Evolutionary conservation across 768 basidiomycete genomes (phyloP), one percentile per base, ranked within the genome.

Genomic region (Kwoniella botswanensis): DNA sequence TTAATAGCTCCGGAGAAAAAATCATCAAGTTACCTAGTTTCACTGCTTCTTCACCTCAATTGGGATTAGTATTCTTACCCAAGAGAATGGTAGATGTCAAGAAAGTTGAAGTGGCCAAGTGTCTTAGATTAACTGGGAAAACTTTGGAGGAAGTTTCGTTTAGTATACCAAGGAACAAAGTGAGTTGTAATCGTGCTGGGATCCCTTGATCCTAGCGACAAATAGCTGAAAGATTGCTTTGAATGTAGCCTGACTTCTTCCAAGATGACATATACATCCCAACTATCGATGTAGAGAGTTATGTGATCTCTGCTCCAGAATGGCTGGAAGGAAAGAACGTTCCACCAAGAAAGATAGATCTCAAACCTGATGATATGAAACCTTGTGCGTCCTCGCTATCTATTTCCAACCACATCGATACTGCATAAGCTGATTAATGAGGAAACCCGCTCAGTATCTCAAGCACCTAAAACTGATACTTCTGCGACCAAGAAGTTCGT

Each of bases 191-290:
- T 12, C n/a, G 6, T 35, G 35, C 7, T 35, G 5, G 7, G 6
- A 35, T 35, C 35, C 35, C 35, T 35, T 35, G 35, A 4, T 35
- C 6, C 6, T 35, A 22, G 21, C 13, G 22, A 24, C 24, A 15
- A 60, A 10, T 13, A 10, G 9, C 59, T 60, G 26, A 29, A 15
- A 3, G 41, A 60, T 42, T 7, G 26, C 26, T 4, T 15, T 26
- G 29, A 11, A 15, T 42, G 6, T 58, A 83, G 81, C 78, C 79
- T 56, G 82, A 83, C 9, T 82, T 76, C 74, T 84, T 84, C 82
- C 84, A 85, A 64, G 82, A 85, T 70, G 85, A 85, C 65, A 81
- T 85, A 55, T 85, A 77, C 57, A 66, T 79, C 12, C 72, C 72
- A 3, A 85, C 85, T 4, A 50, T 74, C 13, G 82, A 83, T 29